Conservation (phyloP, 371 early-diverging fungal species). For the Mortierella sp. region DNA sequence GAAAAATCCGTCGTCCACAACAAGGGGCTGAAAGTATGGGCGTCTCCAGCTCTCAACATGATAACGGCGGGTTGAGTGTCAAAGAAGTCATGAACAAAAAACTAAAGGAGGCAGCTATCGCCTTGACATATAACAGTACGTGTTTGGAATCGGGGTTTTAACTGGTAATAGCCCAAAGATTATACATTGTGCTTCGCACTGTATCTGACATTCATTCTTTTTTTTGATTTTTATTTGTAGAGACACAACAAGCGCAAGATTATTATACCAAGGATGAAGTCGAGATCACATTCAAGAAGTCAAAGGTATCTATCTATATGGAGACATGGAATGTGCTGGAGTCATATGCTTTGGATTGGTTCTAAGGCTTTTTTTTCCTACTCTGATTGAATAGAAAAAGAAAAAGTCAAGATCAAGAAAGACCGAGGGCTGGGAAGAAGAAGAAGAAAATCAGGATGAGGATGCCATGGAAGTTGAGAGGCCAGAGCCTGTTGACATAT, state of each 20-base stretch:
- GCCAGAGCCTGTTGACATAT: constrained; percentile 54
- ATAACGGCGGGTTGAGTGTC: constrained; percentile 39
- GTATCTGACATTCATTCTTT: constrained; percentile 62
- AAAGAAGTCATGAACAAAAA: constrained; percentile 68
- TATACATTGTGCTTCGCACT: constrained; percentile 18
- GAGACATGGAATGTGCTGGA: constrained; percentile 1
- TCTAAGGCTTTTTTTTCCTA: too few species aligned
- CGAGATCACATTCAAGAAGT: constrained; percentile 82
- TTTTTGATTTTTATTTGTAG: neutral
- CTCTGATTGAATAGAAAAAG: constrained; percentile 55
- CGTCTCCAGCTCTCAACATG: constrained; percentile 9
- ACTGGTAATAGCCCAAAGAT: neutral
- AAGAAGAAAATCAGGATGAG: constrained; percentile 57
- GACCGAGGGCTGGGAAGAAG: constrained; percentile 58
- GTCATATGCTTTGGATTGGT: too few species aligned
- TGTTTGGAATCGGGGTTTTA: neutral
- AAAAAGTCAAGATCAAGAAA: constrained; percentile 67
- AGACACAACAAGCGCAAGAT: constrained; percentile 45
- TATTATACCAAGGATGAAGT: constrained; percentile 92
- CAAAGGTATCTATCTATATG: constrained; percentile 65
- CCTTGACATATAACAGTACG: constrained; percentile 67
- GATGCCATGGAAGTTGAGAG: constrained; percentile 53
- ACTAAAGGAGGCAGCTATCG: constrained; percentile 70
- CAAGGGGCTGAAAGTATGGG: constrained; percentile 12
- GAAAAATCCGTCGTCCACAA: constrained; percentile 30